phyloP scores from a whole-genome alignment of 345 rosid species.

The Euphorbia peplus region DNA sequence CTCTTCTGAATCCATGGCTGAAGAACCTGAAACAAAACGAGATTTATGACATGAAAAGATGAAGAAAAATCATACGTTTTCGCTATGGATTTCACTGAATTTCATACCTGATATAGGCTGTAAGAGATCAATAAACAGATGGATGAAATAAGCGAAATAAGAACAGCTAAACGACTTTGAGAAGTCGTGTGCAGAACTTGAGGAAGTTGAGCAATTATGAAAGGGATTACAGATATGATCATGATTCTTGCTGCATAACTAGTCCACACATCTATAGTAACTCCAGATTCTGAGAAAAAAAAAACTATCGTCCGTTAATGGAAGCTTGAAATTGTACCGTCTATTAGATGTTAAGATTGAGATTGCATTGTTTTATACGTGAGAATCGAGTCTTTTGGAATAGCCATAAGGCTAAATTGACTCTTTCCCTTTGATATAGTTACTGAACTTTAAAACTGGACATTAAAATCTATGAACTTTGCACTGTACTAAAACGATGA shows the following conservation, averaged over 20 bases:
- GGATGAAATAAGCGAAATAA: conserved; percentile 25
- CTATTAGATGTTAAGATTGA: too few relatives aligned
- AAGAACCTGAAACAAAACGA: conserved; percentile 27
- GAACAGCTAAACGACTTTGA: conserved; percentile 18
- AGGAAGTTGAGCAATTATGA: conserved; percentile 31
- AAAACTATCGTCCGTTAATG: too few relatives aligned
- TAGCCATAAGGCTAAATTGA: too few relatives aligned
- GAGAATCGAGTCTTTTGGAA: too few relatives aligned
- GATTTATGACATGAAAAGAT: too few relatives aligned
- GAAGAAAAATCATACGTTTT: too few relatives aligned
- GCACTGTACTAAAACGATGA: too few relatives aligned
- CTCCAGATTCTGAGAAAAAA: conserved; percentile 29
- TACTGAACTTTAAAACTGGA: too few relatives aligned
- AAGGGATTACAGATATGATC: conserved; percentile 39
- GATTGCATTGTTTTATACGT: too few relatives aligned
- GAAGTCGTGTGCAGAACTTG: conserved; percentile 25
- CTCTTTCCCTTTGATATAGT: too few relatives aligned
- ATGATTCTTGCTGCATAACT: conserved; percentile 44
- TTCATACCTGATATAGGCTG: conserved; percentile 36
- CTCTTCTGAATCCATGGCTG: conserved; percentile 42
- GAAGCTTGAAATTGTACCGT: too few relatives aligned
- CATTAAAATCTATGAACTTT: too few relatives aligned
- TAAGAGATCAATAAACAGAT: conserved; percentile 24
- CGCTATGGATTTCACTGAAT: neutral
- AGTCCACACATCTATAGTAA: conserved; percentile 40